Percentiles rank a stretch among this genome's conserved stretches.
Evolutionary conservation across 176 grass and related monocot genomes (phyloP).

Genomic region (Phyllostachys edulis): DNA sequence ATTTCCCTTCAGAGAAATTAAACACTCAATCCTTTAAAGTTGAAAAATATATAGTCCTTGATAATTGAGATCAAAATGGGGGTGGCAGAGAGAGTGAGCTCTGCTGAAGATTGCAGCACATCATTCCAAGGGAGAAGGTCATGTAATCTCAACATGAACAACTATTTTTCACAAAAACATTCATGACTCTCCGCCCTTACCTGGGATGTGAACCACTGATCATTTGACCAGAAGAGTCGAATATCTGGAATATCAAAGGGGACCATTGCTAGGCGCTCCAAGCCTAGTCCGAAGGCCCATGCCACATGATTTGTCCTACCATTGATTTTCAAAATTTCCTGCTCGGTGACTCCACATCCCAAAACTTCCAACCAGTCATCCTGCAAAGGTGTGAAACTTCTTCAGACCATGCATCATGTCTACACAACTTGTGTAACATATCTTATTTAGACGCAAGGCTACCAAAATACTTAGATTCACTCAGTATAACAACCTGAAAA

Average conservation of each 20-base stretch:
- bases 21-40: not conserved
- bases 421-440: constrained; percentile 10
- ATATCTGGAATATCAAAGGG: constrained; percentile 89
- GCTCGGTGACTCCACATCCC: constrained; percentile 94
- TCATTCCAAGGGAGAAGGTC: not conserved
- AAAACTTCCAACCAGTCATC: constrained; percentile 97
- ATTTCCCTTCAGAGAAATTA: constrained; percentile 1
- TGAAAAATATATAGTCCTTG: not conserved
- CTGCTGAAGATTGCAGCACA: not conserved
- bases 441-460: not conserved
- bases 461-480: not conserved
- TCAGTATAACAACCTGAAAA: constrained; percentile 69
- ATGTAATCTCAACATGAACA: not conserved
- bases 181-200: constrained; percentile 28
- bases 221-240: constrained; percentile 85
- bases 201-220: constrained; percentile 91
- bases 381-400: constrained; percentile 35
- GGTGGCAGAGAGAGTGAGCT: not conserved
- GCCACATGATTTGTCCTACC: constrained; percentile 77
- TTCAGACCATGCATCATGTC: constrained; percentile 18
- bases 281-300: constrained; percentile 92
- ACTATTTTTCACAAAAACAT: not conserved
- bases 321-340: constrained; percentile 77
- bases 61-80: not conserved
- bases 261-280: constrained; percentile 90